Evolutionary conservation across 768 basidiomycete genomes (phyloP).

Genomic region (Paxillus rubicundulus): DNA sequence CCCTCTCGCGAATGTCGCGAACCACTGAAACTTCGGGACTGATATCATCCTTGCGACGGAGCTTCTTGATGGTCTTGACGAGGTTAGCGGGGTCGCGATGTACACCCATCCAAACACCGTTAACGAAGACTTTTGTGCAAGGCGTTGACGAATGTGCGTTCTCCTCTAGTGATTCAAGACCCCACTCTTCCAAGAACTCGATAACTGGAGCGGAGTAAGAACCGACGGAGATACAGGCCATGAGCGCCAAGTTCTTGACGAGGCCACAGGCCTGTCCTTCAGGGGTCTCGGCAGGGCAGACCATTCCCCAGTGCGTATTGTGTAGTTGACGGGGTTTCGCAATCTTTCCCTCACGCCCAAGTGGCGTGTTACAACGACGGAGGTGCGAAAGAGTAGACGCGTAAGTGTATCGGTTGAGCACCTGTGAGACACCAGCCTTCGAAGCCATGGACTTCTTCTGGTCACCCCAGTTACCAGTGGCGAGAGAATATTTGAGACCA

Average conservation of each 20-base stretch:
- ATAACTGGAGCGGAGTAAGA: conserved; percentile 94
- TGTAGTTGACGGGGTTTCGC: conserved; percentile 99
- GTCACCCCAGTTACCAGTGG: conserved; percentile 99
- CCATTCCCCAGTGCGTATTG: conserved; percentile 99
- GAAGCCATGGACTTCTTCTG: conserved; percentile 98
- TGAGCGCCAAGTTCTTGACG: conserved; percentile 96
- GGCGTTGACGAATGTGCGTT: conserved; percentile 82
- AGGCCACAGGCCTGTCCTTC: conserved; percentile 99
- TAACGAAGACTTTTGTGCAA: conserved; percentile 96
- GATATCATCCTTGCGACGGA: conserved; percentile 92
- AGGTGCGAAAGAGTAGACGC: conserved; percentile 97
- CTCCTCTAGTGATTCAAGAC: conserved; percentile 91
- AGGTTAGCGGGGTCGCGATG: conserved; percentile 93
- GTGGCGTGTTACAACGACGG: conserved; percentile 96
- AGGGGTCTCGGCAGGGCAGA: conserved; percentile 98
- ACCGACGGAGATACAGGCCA: conserved; percentile 98
- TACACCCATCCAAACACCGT: conserved; percentile 99
- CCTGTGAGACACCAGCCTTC: conserved; percentile 98
- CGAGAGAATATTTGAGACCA: conserved; percentile 95
- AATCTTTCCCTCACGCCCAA: conserved; percentile 98
- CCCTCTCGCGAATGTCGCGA: conserved; percentile 94
- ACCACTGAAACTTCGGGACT: conserved; percentile 96
- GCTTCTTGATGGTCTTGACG: conserved; percentile 88
- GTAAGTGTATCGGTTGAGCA: conserved; percentile 97
- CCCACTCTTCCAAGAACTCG: conserved; percentile 99